Conservation (phyloP, 2,329 filamentous ascomycete genomes). For the Cladosporium sphaerospermum region DNA sequence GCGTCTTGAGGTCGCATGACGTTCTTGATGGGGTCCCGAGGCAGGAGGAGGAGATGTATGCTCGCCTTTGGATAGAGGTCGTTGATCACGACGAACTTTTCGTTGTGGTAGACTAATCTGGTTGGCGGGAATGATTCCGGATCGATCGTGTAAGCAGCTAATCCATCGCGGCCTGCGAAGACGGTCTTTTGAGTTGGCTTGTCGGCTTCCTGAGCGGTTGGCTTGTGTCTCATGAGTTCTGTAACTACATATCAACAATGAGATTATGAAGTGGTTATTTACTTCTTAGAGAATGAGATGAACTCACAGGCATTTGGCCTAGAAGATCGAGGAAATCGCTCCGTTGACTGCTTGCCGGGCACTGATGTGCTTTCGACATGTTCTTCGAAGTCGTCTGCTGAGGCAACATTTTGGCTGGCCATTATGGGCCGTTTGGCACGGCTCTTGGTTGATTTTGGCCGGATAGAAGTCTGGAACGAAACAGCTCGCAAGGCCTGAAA, state of each 20-base stretch:
- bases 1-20: slow-evolving; percentile 69
- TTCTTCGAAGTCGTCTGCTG: slow-evolving; percentile 18
- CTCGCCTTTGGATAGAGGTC: slow-evolving; percentile 82
- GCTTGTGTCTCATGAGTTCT: slow-evolving; percentile 41
- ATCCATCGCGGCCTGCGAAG: slow-evolving; percentile 51
- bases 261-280: slow-evolving; percentile 16
- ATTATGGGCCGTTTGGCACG: background rate
- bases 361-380: slow-evolving; percentile 17
- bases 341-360: slow-evolving; percentile 12
- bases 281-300: too few species aligned
- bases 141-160: slow-evolving; percentile 60
- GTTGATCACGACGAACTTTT: slow-evolving; percentile 68
- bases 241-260: slow-evolving; percentile 33
- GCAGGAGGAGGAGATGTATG: slow-evolving; percentile 82
- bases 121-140: slow-evolving; percentile 55
- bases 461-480: too few species aligned
- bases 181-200: slow-evolving; percentile 23
- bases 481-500: too few species aligned
- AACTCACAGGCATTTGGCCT: slow-evolving; percentile 33
- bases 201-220: slow-evolving; percentile 21
- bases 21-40: slow-evolving; percentile 58
- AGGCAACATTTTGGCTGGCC: slow-evolving; percentile 10
- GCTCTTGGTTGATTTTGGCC: background rate
- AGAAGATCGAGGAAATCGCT: slow-evolving; percentile 10
- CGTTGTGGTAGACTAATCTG: slow-evolving; percentile 59